Conservation (phyloP, 2,329 filamentous ascomycete species). For the Beauveria brongniartii region DNA sequence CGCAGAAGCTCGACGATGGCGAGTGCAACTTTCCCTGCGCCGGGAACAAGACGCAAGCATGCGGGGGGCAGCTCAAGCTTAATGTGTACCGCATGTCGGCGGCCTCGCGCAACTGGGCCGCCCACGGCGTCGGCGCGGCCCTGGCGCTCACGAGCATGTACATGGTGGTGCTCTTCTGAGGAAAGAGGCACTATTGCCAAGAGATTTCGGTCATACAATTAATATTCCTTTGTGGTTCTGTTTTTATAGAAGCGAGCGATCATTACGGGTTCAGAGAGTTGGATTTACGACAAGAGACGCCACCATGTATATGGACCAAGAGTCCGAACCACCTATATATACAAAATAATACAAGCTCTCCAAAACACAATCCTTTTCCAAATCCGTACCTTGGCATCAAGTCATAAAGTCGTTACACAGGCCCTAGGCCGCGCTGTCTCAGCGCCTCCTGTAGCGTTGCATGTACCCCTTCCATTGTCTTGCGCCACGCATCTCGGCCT, state of each 20-base stretch:
- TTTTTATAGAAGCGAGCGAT: neutral
- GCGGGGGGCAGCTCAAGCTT: slow-evolving; percentile 44
- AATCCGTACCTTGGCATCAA: slow-evolving; percentile 11
- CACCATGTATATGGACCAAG: neutral
- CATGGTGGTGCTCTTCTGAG: neutral
- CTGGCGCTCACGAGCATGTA: neutral
- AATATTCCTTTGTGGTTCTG: too few species aligned
- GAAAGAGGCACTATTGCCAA: too few species aligned
- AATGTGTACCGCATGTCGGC: slow-evolving; percentile 32
- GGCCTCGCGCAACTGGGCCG: neutral
- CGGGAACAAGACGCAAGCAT: slow-evolving; percentile 42
- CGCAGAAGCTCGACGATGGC: slow-evolving; percentile 36
- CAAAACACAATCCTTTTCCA: neutral
- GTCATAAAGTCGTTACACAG: slow-evolving; percentile 34
- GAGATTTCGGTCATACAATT: too few species aligned
- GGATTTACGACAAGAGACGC: neutral
- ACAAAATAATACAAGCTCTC: neutral
- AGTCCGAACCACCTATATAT: neutral
- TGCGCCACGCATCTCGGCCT: slow-evolving; percentile 39
- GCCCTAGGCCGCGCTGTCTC: slow-evolving; percentile 45
- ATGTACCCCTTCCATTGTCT: slow-evolving; percentile 36
- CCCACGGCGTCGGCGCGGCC: neutral
- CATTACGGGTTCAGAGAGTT: neutral
- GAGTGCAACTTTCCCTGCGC: slow-evolving; percentile 45
- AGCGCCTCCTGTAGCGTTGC: slow-evolving; percentile 47